Evolutionary conservation across 441 rosid genomes (phyloP).

Genomic region (Pelargonium myrrhifolium): DNA sequence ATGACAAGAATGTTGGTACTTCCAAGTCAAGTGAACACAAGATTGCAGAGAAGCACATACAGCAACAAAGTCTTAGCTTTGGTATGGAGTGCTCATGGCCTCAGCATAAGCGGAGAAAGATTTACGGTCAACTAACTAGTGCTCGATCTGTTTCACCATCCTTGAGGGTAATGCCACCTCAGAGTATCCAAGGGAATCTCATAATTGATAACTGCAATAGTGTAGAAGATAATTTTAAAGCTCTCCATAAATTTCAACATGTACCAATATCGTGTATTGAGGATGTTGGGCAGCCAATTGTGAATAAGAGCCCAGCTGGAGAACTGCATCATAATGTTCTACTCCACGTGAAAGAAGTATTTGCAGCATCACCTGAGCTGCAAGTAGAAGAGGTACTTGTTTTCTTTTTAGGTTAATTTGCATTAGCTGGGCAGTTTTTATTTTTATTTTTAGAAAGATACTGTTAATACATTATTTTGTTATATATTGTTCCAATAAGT

Average conservation of each 20-base stretch:
- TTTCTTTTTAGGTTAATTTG: conserved; percentile 7
- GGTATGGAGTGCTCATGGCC: conserved; percentile 29
- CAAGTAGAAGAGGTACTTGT: conserved; percentile 44
- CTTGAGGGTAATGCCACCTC: conserved; percentile 30
- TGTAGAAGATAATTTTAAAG: conserved; percentile 16
- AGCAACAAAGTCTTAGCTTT: conserved; percentile 22
- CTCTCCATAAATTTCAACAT: conserved; percentile 16
- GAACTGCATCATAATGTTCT: conserved; percentile 26
- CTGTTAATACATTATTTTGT: background rate
- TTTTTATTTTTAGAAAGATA: background rate
- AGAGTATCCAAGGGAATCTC: conserved; percentile 12
- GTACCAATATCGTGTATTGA: conserved; percentile 30
- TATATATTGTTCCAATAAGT: background rate
- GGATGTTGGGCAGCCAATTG: conserved; percentile 27
- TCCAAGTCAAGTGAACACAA: conserved; percentile 27
- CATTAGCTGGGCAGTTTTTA: background rate
- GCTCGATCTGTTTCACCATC: conserved; percentile 30
- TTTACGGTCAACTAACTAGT: conserved; percentile 23
- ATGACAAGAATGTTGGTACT: conserved; percentile 19
- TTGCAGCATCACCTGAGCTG: conserved; percentile 33
- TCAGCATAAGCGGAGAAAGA: conserved; percentile 48
- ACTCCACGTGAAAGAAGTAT: conserved; percentile 28
- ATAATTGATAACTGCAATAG: conserved; percentile 14
- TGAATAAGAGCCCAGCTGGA: conserved; percentile 19
- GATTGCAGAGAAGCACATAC: conserved; percentile 21